Base-by-base conservation (phyloP, 2,329 filamentous ascomycete genomes). In the Fusarium hostae region DNA sequence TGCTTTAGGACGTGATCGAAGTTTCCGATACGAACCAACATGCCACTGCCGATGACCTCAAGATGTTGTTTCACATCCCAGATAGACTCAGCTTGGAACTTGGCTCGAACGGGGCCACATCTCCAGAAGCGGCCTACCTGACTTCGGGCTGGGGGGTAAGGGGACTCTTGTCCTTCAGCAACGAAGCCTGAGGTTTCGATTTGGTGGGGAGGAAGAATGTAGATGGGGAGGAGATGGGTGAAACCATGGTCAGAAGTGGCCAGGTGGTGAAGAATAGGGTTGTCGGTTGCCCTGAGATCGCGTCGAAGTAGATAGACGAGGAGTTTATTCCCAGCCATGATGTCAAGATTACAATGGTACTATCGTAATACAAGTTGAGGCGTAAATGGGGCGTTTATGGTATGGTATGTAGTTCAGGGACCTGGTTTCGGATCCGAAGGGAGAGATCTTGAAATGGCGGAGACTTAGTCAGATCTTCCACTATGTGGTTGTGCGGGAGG, bases 181-280 rank as follows among this genome's bases (percentile, higher is more conserved):
- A 95, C 81, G 75, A 95, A 93, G 3, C 93, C 93, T 0, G 91
- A 92, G 2, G 93, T 84, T 77, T 95, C 92, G 26, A 95, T 82
- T 74, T 95, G 92, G 56, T 92, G 85, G 5, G 91, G 87, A 0
- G 89, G 85, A 56, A 94, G 89, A 24, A 94, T 83, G 76, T 90
- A 93, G 43, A 94, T 81, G 11, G 93, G 93, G 2, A 95, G 83
- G 3, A 95, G 78, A 77, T 95, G 91, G 2, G 91, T 92, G 75
- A 86, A 90, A 7, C 83, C 84, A 77, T 89, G 86, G 26, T 85
- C 80, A 22, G 81, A 79, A 70, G 82, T 88, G 64, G 82, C 82
- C 54, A 87, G 83, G 75, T 81, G 86, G 76, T 93, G 85, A 24
- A 95, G 86, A 44, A 94, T 85, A 1, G 92, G 92, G 76, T 95